Evolutionary conservation across 1,284 basidiomycete genomes (phyloP), one percentile per base, ranked within the genome.

Genomic region (Ceratobasidium sp.): DNA sequence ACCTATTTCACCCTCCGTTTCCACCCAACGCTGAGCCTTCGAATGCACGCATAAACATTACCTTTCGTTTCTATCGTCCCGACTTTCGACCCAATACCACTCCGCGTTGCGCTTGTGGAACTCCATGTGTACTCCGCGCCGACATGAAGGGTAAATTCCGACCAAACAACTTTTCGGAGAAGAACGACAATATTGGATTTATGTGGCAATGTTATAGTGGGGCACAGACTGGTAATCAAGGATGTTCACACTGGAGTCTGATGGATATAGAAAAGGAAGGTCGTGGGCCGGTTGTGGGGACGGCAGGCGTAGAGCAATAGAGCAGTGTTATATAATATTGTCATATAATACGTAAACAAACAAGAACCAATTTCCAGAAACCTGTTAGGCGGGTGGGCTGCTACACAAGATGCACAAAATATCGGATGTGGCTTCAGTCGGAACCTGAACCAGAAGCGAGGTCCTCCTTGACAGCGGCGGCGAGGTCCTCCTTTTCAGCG

Each of bases 151-250:
- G 46, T 73, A 78, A 60, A 46, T 70, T 12, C 55, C 71, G 5
- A 27, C 52, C 38, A 38, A 41, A 64, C 14, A 59, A 65, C 60
- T 20, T 23, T 30, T 64, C 65, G 30, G 67, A 78, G 1, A 74
- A 81, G 44, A 80, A 82, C 20, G 83, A 83, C 79, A 84, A 86
- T 73, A 85, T 86, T 83, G 87, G 88, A 65, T 96, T 94, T 82
- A 96, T 95, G 90, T 97, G 96, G 95, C 88, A 90, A 65, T 97
- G 96, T 82, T 93, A 94, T 82, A 92, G 91, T 10, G 92, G 92
- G 0, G 91, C 91, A 20, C 91, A 94, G 84, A 95, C 95, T 78
- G 91, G 94, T 23, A 91, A 94, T 30, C 95, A 96, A 84, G 93
- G 92, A 0, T 98, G 96, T 82, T 89, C 90, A 35, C 91, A 91